Conservation (phyloP, 345 rosid species). For the Gossypium stocksii region DNA sequence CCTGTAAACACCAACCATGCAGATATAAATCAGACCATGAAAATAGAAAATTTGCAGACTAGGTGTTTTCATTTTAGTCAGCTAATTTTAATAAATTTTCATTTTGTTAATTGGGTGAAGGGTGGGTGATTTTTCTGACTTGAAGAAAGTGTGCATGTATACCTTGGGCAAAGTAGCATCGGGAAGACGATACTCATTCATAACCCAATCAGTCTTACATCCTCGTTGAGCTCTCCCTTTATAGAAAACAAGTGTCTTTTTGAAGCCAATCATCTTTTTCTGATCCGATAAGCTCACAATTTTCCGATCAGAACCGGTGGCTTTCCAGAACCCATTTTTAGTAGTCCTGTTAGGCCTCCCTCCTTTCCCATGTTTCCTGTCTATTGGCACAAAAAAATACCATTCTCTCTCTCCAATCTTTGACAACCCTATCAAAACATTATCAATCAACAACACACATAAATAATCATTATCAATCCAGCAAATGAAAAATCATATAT, state of each 20-base stretch:
- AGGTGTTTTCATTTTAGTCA: too few relatives aligned
- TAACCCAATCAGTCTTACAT: slow-evolving; percentile 82
- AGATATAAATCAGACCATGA: not conserved
- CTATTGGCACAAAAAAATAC: slow-evolving; percentile 94
- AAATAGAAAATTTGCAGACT: too few relatives aligned
- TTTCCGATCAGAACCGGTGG: slow-evolving; percentile 87
- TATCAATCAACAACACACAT: not conserved
- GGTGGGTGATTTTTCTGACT: too few relatives aligned
- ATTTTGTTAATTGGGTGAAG: too few relatives aligned
- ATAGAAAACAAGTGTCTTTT: slow-evolving; percentile 89
- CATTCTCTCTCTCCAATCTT: slow-evolving; percentile 81
- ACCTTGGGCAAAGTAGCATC: slow-evolving; percentile 71
- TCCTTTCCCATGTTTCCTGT: slow-evolving; percentile 76
- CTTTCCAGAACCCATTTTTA: slow-evolving; percentile 87
- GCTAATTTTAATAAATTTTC: too few relatives aligned
- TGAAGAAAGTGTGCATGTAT: not conserved
- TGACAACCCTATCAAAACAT: slow-evolving; percentile 47
- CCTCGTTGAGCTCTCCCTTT: slow-evolving; percentile 93
- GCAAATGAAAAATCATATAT: not conserved
- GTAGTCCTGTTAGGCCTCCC: slow-evolving; percentile 92
- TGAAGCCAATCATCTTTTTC: slow-evolving; percentile 66
- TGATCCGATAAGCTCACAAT: slow-evolving; percentile 61
- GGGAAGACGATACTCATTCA: slow-evolving; percentile 93
- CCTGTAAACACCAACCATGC: slow-evolving; percentile 35
- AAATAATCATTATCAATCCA: not conserved